Conservation (phyloP, 78 protist species). For the Trichosphaerium sp. region DNA sequence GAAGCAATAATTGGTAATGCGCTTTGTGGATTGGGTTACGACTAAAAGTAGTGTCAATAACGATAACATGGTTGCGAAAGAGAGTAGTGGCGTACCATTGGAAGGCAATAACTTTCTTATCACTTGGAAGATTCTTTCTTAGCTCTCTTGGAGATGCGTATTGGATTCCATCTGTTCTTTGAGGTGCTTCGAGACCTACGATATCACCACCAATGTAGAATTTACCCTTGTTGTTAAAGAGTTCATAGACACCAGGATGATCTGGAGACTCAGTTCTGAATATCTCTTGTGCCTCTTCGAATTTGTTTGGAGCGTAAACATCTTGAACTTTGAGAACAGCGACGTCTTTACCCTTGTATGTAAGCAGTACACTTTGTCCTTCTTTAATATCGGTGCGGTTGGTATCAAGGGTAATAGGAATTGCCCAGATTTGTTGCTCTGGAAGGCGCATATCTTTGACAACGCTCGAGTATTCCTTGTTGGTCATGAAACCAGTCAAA, state of each 20-base stretch:
- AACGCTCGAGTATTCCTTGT: background rate
- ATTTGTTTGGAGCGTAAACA: slow-evolving; percentile 4
- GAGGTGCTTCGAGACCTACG: slow-evolving; percentile 25
- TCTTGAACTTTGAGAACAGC: slow-evolving; percentile 21
- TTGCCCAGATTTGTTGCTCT: background rate
- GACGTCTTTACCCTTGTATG: slow-evolving; percentile 29
- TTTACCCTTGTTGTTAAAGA: slow-evolving; percentile 50
- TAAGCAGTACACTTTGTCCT: slow-evolving; percentile 16
- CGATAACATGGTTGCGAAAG: slow-evolving; percentile 77
- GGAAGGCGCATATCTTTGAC: background rate
- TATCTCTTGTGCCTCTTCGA: slow-evolving; percentile 53
- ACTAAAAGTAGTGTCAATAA: too few species aligned
- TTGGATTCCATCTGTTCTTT: slow-evolving; percentile 6
- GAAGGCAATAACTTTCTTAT: background rate
- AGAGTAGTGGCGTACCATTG: background rate
- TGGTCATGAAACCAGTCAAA: slow-evolving; percentile 56
- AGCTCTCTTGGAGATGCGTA: slow-evolving; percentile 11
- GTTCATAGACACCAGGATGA: slow-evolving; percentile 78
- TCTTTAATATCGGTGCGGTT: too few species aligned
- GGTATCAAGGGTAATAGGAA: background rate
- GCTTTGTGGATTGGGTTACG: slow-evolving; percentile 93
- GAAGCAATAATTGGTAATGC: slow-evolving; percentile 60
- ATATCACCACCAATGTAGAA: slow-evolving; percentile 68
- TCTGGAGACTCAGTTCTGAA: slow-evolving; percentile 67
- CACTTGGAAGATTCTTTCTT: slow-evolving; percentile 2